phyloP scores from a whole-genome alignment of 129 eudicot species.

The Artemisia argyi region DNA sequence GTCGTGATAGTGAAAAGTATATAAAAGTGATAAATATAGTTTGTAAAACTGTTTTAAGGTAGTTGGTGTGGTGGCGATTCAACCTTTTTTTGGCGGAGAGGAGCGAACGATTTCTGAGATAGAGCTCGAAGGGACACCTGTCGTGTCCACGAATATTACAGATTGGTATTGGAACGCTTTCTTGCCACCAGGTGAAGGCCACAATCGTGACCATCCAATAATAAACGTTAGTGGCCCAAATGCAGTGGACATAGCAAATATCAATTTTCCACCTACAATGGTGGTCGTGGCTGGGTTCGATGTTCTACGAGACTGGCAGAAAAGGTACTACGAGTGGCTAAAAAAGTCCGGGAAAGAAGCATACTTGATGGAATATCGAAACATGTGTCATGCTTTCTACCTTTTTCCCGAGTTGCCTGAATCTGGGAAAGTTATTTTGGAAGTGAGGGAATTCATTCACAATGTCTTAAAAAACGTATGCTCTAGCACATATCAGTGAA shows the following conservation, averaged over 20 bases:
- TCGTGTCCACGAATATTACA: constrained; percentile 8
- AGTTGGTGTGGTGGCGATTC: constrained; percentile 27
- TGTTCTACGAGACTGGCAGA: constrained; percentile 24
- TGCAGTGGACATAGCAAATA: constrained; percentile 25
- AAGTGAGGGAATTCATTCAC: constrained; percentile 24
- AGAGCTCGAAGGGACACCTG: background rate
- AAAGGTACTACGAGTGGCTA: constrained; percentile 30
- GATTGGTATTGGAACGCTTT: constrained; percentile 40
- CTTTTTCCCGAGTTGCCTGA: constrained; percentile 28
- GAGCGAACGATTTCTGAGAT: constrained; percentile 33
- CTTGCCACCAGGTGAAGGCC: constrained; percentile 24
- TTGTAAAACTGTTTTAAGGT: constrained; percentile 16
- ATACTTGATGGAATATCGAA: constrained; percentile 32
- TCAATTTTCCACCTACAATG: constrained; percentile 26
- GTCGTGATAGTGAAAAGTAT: too few relatives aligned
- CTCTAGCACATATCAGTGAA: background rate
- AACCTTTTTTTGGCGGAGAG: constrained; percentile 40
- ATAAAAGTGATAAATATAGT: too few relatives aligned
- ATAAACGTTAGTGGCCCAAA: constrained; percentile 34
- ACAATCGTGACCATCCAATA: constrained; percentile 27
- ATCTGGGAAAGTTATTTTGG: constrained; percentile 10
- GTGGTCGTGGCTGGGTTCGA: constrained; percentile 30
- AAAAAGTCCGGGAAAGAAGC: constrained; percentile 24
- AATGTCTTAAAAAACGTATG: background rate
- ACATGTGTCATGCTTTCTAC: constrained; percentile 27